Conservation (phyloP, 768 basidiomycete species). For the Saitozyma podzolica region DNA sequence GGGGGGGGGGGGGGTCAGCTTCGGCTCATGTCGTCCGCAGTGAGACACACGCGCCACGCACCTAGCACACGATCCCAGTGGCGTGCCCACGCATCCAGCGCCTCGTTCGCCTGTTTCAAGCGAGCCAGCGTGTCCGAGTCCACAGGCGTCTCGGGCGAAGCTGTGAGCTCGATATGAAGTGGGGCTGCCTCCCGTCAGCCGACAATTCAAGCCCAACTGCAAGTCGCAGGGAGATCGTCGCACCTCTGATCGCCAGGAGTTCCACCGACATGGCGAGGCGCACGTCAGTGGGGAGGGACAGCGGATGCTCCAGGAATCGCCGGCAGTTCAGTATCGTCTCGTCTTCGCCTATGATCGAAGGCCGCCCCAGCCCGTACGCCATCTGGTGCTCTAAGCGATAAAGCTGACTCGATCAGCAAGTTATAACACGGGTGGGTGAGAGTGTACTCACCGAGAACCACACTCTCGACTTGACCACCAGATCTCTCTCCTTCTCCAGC, state of each 20-base stretch:
- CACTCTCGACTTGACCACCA: constrained; percentile 78
- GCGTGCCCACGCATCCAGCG: constrained; percentile 74
- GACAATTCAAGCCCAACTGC: not conserved
- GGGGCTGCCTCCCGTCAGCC: constrained; percentile 57
- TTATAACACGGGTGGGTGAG: not conserved
- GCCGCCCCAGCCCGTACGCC: constrained; percentile 91
- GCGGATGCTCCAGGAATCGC: constrained; percentile 78
- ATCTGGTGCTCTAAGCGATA: constrained; percentile 95
- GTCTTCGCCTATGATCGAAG: constrained; percentile 87
- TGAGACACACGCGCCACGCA: constrained; percentile 38
- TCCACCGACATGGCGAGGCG: constrained; percentile 92
- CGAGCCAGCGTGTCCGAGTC: constrained; percentile 71
- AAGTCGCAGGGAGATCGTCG: not conserved
- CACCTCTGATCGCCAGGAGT: constrained; percentile 73
- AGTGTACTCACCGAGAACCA: constrained; percentile 69
- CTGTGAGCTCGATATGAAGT: constrained; percentile 79
- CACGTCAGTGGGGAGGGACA: constrained; percentile 90
- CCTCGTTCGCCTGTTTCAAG: constrained; percentile 69
- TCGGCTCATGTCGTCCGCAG: too few relatives aligned
- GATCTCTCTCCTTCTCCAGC: constrained; percentile 66
- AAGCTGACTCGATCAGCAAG: constrained; percentile 51
- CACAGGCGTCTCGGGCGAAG: constrained; percentile 68
- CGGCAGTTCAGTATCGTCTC: constrained; percentile 83
- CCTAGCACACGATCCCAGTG: constrained; percentile 51
- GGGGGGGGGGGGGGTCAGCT: too few relatives aligned